These are phyloP conservation scores for Phylloporus gajari DNA, from an alignment of 1,284 basidiomycete species.

Conservation along the genomic window DNA sequence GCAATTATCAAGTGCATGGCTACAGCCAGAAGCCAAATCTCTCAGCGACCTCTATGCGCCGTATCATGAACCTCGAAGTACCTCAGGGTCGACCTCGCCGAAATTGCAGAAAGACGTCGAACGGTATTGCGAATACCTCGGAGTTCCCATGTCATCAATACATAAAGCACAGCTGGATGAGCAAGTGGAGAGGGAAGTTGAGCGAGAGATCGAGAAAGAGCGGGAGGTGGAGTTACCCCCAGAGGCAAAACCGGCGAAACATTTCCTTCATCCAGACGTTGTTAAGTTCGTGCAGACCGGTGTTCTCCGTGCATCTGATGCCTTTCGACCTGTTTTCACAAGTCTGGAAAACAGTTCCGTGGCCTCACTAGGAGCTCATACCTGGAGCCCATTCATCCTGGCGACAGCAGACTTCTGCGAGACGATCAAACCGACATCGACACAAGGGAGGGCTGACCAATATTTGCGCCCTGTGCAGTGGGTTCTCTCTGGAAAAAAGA, in stretches of 20 bases:
- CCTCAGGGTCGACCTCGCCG: constrained; percentile 10
- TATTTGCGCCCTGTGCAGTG: constrained; percentile 56
- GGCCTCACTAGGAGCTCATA: neutral
- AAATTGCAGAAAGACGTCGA: constrained; percentile 14
- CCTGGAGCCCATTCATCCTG: constrained; percentile 25
- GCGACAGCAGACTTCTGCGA: constrained; percentile 41
- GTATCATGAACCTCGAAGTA: no score
- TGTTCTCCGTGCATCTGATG: neutral
- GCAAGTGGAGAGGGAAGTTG: constrained; percentile 60
- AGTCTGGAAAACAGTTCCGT: constrained; percentile 13
- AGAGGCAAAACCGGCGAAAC: constrained; percentile 25
- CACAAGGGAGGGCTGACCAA: constrained; percentile 22
- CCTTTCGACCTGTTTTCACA: constrained; percentile 14
- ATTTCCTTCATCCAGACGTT: constrained; percentile 30
- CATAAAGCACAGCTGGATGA: constrained; percentile 45
- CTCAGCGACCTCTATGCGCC: constrained; percentile 49
- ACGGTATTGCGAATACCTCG: no score
- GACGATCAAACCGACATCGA: neutral
- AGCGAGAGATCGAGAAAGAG: constrained; percentile 39
- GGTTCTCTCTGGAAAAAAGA: constrained; percentile 43
- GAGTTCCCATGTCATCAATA: constrained; percentile 5
- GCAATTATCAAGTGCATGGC: constrained; percentile 42
- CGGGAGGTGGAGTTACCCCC: constrained; percentile 48
- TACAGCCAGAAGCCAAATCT: constrained; percentile 48
- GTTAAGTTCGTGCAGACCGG: constrained; percentile 33